Percentiles rank a stretch among this genome's conserved stretches.
Evolutionary conservation across 805 yeast species (phyloP).

Genomic region (Pichia occidentalis): DNA sequence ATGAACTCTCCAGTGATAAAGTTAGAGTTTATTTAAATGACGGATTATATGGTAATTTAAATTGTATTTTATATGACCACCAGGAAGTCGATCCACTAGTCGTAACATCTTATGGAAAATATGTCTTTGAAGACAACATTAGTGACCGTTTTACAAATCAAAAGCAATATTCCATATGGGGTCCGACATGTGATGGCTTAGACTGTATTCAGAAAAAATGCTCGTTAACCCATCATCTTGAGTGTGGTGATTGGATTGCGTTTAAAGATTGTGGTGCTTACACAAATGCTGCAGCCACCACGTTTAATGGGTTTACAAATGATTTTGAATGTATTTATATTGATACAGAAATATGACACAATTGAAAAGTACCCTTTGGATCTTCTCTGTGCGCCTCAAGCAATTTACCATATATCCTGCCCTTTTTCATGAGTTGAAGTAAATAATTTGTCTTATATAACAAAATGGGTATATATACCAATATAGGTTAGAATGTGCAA

Average conservation of each 20-base stretch:
- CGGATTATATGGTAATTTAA: constrained; percentile 93
- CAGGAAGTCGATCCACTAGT: constrained; percentile 70
- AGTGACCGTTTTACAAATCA: constrained; percentile 8
- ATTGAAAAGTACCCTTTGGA: neutral
- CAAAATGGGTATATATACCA: too few relatives aligned
- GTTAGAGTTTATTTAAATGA: constrained; percentile 86
- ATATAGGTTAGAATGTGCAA: too few relatives aligned
- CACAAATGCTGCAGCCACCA: constrained; percentile 86
- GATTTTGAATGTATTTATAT: constrained; percentile 58
- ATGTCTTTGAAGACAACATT: constrained; percentile 11
- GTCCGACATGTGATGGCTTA: constrained; percentile 96
- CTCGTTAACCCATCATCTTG: constrained; percentile 50
- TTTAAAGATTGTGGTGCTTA: constrained; percentile 85
- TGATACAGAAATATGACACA: constrained; percentile 23
- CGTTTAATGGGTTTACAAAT: constrained; percentile 81
- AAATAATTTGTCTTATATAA: too few relatives aligned
- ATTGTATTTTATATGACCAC: constrained; percentile 90
- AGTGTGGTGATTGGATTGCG: constrained; percentile 89
- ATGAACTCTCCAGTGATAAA: constrained; percentile 22
- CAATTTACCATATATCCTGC: too few relatives aligned
- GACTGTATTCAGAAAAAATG: constrained; percentile 65
- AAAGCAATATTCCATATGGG: constrained; percentile 73
- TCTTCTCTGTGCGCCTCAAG: too few relatives aligned
- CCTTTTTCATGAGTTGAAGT: too few relatives aligned
- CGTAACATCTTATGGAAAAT: constrained; percentile 45